A percentile compares a stretch with the other conserved stretches of the same genome.
phyloP scores from a whole-genome alignment of 2,329 filamentous ascomycete genomes.

The Aspergillus jensenii region DNA sequence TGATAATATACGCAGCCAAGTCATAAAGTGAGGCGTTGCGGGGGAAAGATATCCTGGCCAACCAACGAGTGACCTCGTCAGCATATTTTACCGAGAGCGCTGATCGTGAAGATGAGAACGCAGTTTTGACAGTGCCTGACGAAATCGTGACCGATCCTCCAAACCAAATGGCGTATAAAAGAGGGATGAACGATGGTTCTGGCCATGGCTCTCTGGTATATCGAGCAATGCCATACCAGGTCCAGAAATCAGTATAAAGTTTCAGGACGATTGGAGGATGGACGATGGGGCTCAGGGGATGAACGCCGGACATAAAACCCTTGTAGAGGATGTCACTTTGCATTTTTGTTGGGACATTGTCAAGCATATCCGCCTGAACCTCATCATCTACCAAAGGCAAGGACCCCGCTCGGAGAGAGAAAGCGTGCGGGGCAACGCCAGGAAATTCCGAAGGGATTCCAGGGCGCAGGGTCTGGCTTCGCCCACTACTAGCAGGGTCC shows the following conservation, averaged over 20 bases:
- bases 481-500: too few relatives aligned
- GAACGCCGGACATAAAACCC: slow-evolving; percentile 48
- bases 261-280: slow-evolving; percentile 43
- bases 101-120: slow-evolving; percentile 41
- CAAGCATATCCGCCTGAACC: slow-evolving; percentile 42
- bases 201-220: slow-evolving; percentile 39
- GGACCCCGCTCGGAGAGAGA: too few relatives aligned
- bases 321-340: slow-evolving; percentile 49
- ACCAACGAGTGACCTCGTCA: slow-evolving; percentile 45
- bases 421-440: too few relatives aligned
- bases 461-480: too few relatives aligned
- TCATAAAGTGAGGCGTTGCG: slow-evolving; percentile 47
- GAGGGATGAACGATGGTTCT: slow-evolving; percentile 44
- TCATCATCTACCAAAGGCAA: neutral
- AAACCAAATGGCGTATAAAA: slow-evolving; percentile 50
- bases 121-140: slow-evolving; percentile 38
- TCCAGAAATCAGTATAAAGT: slow-evolving; percentile 46
- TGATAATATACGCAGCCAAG: slow-evolving; percentile 47
- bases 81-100: slow-evolving; percentile 39
- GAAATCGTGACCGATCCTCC: slow-evolving; percentile 48
- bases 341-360: slow-evolving; percentile 42
- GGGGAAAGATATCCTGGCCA: slow-evolving; percentile 46
- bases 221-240: slow-evolving; percentile 41
- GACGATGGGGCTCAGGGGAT: slow-evolving; percentile 46
- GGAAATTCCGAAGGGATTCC: too few relatives aligned